These are phyloP conservation scores for Mycena citricolor DNA, from an alignment of 1,284 basidiomycete species.

Conservation along the genomic window DNA sequence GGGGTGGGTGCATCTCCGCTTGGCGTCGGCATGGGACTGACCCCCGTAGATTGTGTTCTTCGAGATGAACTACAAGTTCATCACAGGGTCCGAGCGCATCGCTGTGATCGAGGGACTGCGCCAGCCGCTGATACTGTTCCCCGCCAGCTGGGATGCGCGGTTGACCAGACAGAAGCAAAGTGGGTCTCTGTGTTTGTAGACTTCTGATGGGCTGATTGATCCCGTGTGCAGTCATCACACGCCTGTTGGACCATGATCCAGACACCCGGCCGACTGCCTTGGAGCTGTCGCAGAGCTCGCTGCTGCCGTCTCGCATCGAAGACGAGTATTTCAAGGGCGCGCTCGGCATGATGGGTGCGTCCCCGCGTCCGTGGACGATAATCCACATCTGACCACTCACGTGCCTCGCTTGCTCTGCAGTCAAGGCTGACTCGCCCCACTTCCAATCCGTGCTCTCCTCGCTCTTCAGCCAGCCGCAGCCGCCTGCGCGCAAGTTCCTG, in stretches of 20 bases:
- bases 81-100: constrained; percentile 87
- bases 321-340: constrained; percentile 87
- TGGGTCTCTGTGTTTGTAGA: constrained; percentile 35
- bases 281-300: constrained; percentile 80
- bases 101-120: constrained; percentile 80
- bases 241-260: constrained; percentile 84
- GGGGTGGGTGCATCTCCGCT: constrained; percentile 53
- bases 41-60: constrained; percentile 85
- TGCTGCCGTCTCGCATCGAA: constrained; percentile 75
- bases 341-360: constrained; percentile 71
- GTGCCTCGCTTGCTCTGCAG: too few relatives aligned
- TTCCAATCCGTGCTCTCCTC: constrained; percentile 69
- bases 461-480: constrained; percentile 68
- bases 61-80: constrained; percentile 92
- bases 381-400: not conserved
- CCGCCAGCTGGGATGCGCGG: constrained; percentile 68
- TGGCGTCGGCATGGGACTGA: not conserved
- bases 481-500: constrained; percentile 69
- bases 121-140: constrained; percentile 74
- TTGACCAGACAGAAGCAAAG: constrained; percentile 67
- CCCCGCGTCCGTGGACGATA: not conserved
- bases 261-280: constrained; percentile 79
- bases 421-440: constrained; percentile 72
- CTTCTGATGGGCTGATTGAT: constrained; percentile 6
- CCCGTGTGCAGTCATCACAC: constrained; percentile 64